Base-by-base conservation (phyloP, 495 filamentous ascomycete species). In the Penicillium crystallinum region DNA sequence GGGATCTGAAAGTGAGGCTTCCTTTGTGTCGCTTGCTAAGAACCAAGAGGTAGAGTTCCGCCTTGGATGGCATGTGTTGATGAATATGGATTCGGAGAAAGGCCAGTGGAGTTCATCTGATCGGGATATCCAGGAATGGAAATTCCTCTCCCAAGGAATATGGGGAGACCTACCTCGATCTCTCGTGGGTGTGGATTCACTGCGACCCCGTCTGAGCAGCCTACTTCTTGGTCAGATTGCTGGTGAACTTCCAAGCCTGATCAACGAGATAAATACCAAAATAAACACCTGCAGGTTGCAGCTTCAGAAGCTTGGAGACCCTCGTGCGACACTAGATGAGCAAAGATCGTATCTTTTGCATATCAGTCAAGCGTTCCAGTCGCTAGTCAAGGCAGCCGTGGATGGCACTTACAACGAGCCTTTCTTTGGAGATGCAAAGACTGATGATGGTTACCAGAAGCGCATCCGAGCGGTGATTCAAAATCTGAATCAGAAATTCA, bases 401-500 rank as follows among this genome's bases (percentile, higher is more conserved):
- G 71, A 81, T 40, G 85, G 84, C 3, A 74, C 69, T 3, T 88
- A 87, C 53, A 72, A 66, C 47, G 62, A 79, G 37, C 29, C 53
- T 0, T 87, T 87, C 58, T 88, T 88, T 53, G 68, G 62, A 1
- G 65, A 74, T 51, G 69, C 69, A 5, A 55, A 68, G 30, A 58
- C 68, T 0, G 35, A 63, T 1, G 27, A 49, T 19, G 78, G 75
- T n/a, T 71, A 70, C 46, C 33, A 56, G 14, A 81, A 81, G 52
- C 77, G 83, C 15, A 64, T 88, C 17, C 78, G 85, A 17, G 82
- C 84, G 0, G 67, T 81, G 1, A 65, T 85, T 6, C 82, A 87
- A 41, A 79, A 81, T 29, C 58, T 77, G 27, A 81, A 81, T 50
- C 47, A 56, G 30, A 59, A 75, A 0, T 88, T 88, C 46, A 70